A percentile compares a stretch with the other conserved stretches of the same genome.
Evolutionary conservation across 805 yeast species (phyloP).

Genomic region (Cyberlindnera petersonii): DNA sequence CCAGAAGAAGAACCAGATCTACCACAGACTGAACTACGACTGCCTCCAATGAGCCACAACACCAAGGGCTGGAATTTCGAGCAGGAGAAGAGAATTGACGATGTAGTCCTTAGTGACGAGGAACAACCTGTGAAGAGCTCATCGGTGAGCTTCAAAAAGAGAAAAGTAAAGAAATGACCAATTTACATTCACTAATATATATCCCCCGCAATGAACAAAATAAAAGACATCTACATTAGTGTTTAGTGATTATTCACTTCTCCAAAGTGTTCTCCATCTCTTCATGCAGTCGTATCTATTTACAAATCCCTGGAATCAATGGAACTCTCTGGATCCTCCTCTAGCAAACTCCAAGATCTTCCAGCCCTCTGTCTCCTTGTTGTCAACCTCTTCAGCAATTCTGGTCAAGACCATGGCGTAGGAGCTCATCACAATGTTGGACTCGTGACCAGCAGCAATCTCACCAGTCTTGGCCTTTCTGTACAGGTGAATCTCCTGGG

Average conservation of each 20-base stretch:
- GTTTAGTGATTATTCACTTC: too few species aligned
- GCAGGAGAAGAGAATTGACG: conserved; percentile 16
- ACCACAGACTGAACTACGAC: neutral
- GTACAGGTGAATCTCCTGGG: conserved; percentile 90
- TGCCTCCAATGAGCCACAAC: conserved; percentile 22
- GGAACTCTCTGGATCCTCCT: conserved; percentile 84
- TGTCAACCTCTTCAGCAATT: conserved; percentile 85
- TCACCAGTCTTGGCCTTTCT: conserved; percentile 90
- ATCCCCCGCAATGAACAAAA: too few species aligned
- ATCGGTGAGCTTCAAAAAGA: conserved; percentile 21
- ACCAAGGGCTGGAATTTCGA: conserved; percentile 28
- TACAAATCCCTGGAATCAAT: conserved; percentile 9
- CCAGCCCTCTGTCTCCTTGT: conserved; percentile 95
- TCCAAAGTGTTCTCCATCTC: neutral
- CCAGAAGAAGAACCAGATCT: conserved; percentile 7
- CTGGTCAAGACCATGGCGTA: conserved; percentile 96
- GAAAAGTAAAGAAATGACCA: conserved; percentile 16
- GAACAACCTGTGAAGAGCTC: conserved; percentile 9
- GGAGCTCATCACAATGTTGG: conserved; percentile 86
- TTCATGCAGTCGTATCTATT: conserved; percentile 13
- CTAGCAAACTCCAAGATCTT: conserved; percentile 90
- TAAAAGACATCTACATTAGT: neutral
- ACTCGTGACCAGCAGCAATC: conserved; percentile 93
- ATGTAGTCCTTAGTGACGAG: conserved; percentile 15
- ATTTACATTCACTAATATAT: too few species aligned